Evolutionary conservation across 768 basidiomycete species (phyloP).

Genomic region (Mycena galericulata): DNA sequence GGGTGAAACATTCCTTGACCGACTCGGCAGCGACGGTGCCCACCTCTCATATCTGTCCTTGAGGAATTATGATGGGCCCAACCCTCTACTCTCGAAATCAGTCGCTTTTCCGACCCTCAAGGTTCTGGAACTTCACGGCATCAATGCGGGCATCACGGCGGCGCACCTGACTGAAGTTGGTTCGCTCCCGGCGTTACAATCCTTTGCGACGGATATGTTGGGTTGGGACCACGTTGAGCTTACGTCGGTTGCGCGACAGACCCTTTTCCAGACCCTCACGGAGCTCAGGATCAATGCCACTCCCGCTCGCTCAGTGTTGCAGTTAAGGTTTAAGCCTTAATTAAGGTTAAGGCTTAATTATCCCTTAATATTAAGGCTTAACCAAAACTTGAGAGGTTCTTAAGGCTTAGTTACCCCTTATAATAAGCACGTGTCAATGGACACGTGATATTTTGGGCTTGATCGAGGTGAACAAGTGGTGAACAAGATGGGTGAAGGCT

Average conservation of each 20-base stretch:
- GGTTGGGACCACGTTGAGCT: background rate
- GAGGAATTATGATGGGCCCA: background rate
- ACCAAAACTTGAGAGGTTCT: too few relatives aligned
- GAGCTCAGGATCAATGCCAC: background rate
- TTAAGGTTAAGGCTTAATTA: too few relatives aligned
- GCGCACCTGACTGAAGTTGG: background rate
- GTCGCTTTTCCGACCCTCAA: background rate
- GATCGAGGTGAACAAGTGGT: too few relatives aligned
- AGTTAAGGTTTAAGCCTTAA: too few relatives aligned
- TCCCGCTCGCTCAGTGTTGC: too few relatives aligned
- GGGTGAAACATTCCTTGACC: slow-evolving; percentile 9
- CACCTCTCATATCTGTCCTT: background rate
- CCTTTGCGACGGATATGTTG: background rate
- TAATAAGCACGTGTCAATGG: too few relatives aligned
- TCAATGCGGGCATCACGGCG: background rate
- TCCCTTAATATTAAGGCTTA: too few relatives aligned
- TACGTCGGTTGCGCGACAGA: background rate
- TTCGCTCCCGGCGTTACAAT: background rate
- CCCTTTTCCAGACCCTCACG: background rate
- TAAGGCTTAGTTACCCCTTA: too few relatives aligned
- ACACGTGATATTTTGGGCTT: too few relatives aligned
- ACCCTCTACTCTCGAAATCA: background rate
- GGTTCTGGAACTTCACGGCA: background rate
- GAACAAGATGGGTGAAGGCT: too few relatives aligned
- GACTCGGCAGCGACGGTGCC: background rate